Evolutionary conservation across 75 land plant species (phyloP).

Genomic region (Pseudotsuga menziesii): DNA sequence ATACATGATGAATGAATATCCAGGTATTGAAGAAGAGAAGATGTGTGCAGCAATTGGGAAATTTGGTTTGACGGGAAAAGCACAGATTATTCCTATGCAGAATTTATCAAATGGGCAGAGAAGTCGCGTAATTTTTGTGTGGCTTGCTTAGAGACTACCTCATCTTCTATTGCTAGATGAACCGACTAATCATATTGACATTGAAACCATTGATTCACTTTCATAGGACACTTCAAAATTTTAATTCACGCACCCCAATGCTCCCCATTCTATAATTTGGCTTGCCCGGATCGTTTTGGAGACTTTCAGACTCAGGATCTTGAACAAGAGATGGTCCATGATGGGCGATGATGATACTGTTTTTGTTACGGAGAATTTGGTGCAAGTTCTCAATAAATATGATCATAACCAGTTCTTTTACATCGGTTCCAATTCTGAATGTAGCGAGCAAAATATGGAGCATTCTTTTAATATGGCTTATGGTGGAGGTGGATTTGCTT

Average conservation of each 20-base stretch:
- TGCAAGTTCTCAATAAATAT: constrained; percentile 60
- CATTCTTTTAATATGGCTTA: constrained; percentile 69
- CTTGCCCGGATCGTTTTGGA: constrained; percentile 70
- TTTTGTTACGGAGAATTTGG: constrained; percentile 63
- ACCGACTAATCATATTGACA: no score
- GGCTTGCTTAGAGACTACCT: no score
- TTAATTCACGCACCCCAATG: constrained; percentile 45
- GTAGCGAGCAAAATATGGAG: constrained; percentile 51
- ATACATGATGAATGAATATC: no score
- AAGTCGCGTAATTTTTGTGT: no score
- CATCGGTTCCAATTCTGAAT: constrained; percentile 67
- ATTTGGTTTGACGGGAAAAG: no score
- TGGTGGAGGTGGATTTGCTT: constrained; percentile 64
- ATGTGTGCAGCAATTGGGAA: no score
- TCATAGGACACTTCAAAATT: constrained; percentile 47
- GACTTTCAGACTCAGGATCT: constrained; percentile 37
- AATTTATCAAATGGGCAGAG: no score
- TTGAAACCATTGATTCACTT: no score
- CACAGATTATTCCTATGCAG: no score
- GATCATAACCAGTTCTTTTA: constrained; percentile 64
- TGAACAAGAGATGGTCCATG: constrained; percentile 63
- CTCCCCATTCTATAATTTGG: constrained; percentile 56
- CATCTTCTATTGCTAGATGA: no score
- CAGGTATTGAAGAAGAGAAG: no score
- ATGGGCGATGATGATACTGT: constrained; percentile 95